Conservation (phyloP, 73 alveolate genomes). For the Paramecium bursaria region DNA sequence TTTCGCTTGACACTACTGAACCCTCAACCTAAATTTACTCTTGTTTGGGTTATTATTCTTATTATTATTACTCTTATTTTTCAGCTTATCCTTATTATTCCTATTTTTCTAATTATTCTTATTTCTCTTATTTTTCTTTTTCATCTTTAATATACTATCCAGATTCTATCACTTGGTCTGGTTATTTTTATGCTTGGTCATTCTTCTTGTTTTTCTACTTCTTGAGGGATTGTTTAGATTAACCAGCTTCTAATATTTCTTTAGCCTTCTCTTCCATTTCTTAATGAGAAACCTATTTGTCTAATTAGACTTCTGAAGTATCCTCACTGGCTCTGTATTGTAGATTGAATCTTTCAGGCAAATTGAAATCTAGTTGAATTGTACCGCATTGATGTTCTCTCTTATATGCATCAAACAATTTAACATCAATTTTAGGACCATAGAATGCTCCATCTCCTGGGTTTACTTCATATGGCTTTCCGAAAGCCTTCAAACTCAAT, state of each 20-base stretch:
- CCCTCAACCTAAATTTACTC: conserved; percentile 84
- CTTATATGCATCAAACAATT: conserved; percentile 98
- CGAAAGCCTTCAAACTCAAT: conserved; percentile 93
- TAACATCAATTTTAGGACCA: conserved; percentile 99
- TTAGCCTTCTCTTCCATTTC: conserved; percentile 47
- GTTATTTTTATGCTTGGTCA: too few species aligned
- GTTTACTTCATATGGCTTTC: conserved; percentile 96
- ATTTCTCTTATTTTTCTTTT: too few species aligned
- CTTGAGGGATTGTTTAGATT: conserved; percentile 66
- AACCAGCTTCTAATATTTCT: conserved; percentile 17
- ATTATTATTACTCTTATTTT: conserved; percentile 70
- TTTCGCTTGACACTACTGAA: conserved; percentile 4
- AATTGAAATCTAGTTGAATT: conserved; percentile 95
- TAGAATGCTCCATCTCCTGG: conserved; percentile 99
- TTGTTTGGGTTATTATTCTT: conserved; percentile 84
- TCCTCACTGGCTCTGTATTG: conserved; percentile 90
- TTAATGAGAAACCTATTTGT: conserved; percentile 32
- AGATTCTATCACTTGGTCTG: too few species aligned
- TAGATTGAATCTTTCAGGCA: conserved; percentile 97
- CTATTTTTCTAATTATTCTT: too few species aligned
- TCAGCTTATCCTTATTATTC: conserved; percentile 32
- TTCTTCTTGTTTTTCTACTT: conserved; percentile 68
- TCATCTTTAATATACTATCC: too few species aligned
- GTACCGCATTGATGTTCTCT: conserved; percentile 99
- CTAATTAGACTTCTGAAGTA: conserved; percentile 66